phyloP scores from a whole-genome alignment of 768 basidiomycete species.

The Mycena amicta region DNA sequence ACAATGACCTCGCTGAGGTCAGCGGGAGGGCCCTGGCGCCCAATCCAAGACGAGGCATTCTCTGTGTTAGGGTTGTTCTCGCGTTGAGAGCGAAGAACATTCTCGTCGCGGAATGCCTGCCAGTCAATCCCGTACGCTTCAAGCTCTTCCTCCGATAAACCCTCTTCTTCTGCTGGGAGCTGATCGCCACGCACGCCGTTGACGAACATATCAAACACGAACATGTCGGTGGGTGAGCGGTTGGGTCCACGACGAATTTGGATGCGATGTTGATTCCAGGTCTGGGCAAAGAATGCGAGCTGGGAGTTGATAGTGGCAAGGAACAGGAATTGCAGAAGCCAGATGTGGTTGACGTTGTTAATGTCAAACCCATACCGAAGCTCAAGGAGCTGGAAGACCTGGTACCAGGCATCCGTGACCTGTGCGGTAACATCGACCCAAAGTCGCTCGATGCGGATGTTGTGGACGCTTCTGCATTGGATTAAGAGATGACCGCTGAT shows the following conservation, averaged over 20 bases:
- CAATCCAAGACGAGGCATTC: conserved; percentile 5
- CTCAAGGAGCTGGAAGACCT: conserved; percentile 39
- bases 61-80: conserved; percentile 6
- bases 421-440: conserved; percentile 40
- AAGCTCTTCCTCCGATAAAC: conserved; percentile 3
- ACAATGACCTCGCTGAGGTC: conserved; percentile 12
- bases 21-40: conserved; percentile 5
- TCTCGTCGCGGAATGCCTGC: conserved; percentile 9
- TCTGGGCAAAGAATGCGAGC: conserved; percentile 28
- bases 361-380: conserved; percentile 28
- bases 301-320: conserved; percentile 34
- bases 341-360: conserved; percentile 34
- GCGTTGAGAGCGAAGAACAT: background rate
- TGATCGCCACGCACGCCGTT: conserved; percentile 29
- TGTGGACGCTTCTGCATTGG: conserved; percentile 38
- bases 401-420: conserved; percentile 39
- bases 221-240: conserved; percentile 32
- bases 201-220: conserved; percentile 32
- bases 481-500: background rate
- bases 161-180: conserved; percentile 2
- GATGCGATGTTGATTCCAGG: conserved; percentile 40
- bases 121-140: conserved; percentile 20
- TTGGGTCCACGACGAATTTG: conserved; percentile 17
- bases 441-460: conserved; percentile 40
- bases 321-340: conserved; percentile 43